These are phyloP conservation scores for Hypoxylon sp. DNA, from an alignment of 2,329 filamentous ascomycete species.

Conservation along the genomic window DNA sequence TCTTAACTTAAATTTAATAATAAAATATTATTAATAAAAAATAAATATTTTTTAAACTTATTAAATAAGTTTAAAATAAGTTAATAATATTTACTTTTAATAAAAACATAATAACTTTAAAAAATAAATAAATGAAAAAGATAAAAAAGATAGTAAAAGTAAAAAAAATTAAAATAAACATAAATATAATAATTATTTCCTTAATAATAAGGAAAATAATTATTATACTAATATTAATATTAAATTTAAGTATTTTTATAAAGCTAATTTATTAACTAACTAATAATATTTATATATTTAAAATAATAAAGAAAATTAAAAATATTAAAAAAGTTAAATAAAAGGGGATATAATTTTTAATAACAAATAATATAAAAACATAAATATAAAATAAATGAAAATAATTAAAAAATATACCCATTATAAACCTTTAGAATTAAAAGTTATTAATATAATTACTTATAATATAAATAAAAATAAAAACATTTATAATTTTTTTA, in stretches of 20 bases:
- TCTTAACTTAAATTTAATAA: neutral
- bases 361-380: neutral
- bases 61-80: constrained; percentile 5
- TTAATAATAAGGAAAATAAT: neutral
- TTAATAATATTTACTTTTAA: neutral
- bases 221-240: constrained; percentile 7
- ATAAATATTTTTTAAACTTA: neutral
- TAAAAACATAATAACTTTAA: neutral
- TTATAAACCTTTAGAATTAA: constrained; percentile 15
- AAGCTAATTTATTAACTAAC: neutral
- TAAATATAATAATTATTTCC: neutral
- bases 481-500: constrained; percentile 16
- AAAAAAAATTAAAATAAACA: no score
- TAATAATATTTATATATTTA: neutral
- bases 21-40: constrained; percentile 19
- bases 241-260: constrained; percentile 3
- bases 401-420: constrained; percentile 9
- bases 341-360: neutral
- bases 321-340: constrained; percentile 7
- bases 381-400: neutral
- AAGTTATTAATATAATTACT: constrained; percentile 18
- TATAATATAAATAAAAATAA: constrained; percentile 19
- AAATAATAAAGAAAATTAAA: constrained; percentile 10
- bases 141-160: no score
- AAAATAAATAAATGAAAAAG: constrained; percentile 4